phyloP scores from a whole-genome alignment of 2,329 filamentous ascomycete species.

The Huntiella decipiens region DNA sequence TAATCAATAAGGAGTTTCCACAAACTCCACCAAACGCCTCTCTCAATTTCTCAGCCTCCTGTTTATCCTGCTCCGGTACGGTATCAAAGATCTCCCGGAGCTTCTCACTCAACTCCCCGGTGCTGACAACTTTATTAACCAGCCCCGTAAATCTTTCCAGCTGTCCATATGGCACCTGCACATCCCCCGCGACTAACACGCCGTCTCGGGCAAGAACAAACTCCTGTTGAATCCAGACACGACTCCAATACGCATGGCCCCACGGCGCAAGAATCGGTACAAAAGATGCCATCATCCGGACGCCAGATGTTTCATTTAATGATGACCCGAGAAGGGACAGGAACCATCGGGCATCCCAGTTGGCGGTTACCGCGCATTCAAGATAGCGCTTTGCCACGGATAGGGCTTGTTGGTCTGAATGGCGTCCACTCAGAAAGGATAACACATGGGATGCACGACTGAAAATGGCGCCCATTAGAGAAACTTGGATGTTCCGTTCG shows the following conservation, averaged over 20 bases:
- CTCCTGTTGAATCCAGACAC: constrained; percentile 9
- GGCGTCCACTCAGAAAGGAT: constrained; percentile 12
- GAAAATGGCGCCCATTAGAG: constrained; percentile 14
- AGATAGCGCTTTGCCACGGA: constrained; percentile 4
- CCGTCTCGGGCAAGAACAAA: constrained; percentile 3
- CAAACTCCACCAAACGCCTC: background rate
- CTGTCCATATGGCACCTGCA: background rate
- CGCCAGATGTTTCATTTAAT: background rate
- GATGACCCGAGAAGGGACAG: background rate
- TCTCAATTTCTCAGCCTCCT: background rate
- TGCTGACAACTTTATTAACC: background rate
- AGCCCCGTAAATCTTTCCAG: background rate
- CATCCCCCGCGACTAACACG: background rate
- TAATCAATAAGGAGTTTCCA: background rate
- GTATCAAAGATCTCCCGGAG: background rate
- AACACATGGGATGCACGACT: constrained; percentile 11
- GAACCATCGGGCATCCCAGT: background rate
- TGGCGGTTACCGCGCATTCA: constrained; percentile 1
- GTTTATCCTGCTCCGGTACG: background rate
- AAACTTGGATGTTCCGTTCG: constrained; percentile 13
- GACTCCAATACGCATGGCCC: constrained; percentile 3
- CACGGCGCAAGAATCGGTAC: background rate
- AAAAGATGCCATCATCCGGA: background rate
- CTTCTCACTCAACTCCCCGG: background rate
- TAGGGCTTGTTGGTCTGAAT: background rate